Evolutionary conservation across 1,139 yeast genomes (phyloP).

Genomic region (Kodamaea ohmeri): DNA sequence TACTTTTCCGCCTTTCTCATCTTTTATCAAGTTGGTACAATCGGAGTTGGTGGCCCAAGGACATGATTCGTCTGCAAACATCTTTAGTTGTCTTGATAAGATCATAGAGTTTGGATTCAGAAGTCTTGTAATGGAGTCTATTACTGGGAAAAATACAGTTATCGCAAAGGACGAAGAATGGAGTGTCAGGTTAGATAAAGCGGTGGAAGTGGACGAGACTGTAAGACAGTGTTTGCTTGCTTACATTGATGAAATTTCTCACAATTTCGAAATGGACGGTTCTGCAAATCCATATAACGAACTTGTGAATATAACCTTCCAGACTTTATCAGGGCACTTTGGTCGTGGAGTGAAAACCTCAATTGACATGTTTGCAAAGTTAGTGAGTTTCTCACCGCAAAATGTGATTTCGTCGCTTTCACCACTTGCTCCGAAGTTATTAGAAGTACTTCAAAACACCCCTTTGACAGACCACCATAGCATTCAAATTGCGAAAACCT

Average conservation of each 20-base stretch:
- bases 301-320: conserved; percentile 26
- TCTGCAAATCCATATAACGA: conserved; percentile 17
- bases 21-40: conserved; percentile 29
- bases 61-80: conserved; percentile 19
- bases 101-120: conserved; percentile 52
- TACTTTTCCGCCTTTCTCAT: conserved; percentile 44
- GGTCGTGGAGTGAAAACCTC: conserved; percentile 16
- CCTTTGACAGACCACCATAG: conserved; percentile 34
- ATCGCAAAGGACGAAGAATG: conserved; percentile 72
- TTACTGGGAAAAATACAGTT: conserved; percentile 50
- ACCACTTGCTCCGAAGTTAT: conserved; percentile 19
- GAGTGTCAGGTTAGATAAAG: conserved; percentile 69
- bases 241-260: conserved; percentile 22
- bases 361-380: conserved; percentile 29
- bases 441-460: conserved; percentile 24
- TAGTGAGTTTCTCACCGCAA: conserved; percentile 38
- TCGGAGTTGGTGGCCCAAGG: conserved; percentile 23
- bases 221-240: conserved; percentile 42
- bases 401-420: conserved; percentile 26
- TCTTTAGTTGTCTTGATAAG: conserved; percentile 32
- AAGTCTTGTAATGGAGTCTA: conserved; percentile 64
- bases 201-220: conserved; percentile 57
- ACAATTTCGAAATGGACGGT: conserved; percentile 20
- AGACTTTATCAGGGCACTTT: conserved; percentile 29
- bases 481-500: conserved; percentile 40